Percentiles rank a stretch among this genome's conserved stretches.
Evolutionary conservation across 2,329 filamentous ascomycete genomes (phyloP).

Genomic region (Phyllosticta capitalensis): DNA sequence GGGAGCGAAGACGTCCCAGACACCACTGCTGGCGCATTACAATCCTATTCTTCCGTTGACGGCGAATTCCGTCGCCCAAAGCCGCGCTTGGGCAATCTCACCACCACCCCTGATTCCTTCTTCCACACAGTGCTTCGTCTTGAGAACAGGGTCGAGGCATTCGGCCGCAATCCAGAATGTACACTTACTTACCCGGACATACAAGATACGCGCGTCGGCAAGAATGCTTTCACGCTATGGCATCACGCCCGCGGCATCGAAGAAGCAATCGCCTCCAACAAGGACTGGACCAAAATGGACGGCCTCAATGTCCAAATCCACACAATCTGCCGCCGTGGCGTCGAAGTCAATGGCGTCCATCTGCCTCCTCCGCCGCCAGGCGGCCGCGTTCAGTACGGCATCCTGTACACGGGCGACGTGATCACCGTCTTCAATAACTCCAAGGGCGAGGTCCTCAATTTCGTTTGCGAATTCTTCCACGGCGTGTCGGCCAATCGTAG

Average conservation of each 20-base stretch:
- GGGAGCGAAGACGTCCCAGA: neutral
- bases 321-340: constrained; percentile 67
- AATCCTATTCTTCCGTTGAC: neutral
- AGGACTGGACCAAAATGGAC: constrained; percentile 43
- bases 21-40: neutral
- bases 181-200: constrained; percentile 55
- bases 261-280: constrained; percentile 36
- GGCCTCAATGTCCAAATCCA: constrained; percentile 65
- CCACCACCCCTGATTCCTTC: constrained; percentile 56
- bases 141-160: constrained; percentile 59
- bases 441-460: constrained; percentile 29
- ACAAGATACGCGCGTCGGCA: constrained; percentile 64
- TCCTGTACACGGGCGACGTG: constrained; percentile 66
- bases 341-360: constrained; percentile 64
- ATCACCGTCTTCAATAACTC: constrained; percentile 58
- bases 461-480: constrained; percentile 34
- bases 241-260: constrained; percentile 64
- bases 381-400: constrained; percentile 49
- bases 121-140: constrained; percentile 54
- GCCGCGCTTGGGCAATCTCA: constrained; percentile 53
- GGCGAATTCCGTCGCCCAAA: constrained; percentile 28
- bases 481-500: constrained; percentile 23
- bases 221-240: constrained; percentile 68
- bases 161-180: constrained; percentile 63
- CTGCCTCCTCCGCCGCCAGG: constrained; percentile 48